Evolutionary conservation across 2,329 filamentous ascomycete species (phyloP), one percentile per base, ranked within the genome.

Genomic region (Calonectria ilicicola): DNA sequence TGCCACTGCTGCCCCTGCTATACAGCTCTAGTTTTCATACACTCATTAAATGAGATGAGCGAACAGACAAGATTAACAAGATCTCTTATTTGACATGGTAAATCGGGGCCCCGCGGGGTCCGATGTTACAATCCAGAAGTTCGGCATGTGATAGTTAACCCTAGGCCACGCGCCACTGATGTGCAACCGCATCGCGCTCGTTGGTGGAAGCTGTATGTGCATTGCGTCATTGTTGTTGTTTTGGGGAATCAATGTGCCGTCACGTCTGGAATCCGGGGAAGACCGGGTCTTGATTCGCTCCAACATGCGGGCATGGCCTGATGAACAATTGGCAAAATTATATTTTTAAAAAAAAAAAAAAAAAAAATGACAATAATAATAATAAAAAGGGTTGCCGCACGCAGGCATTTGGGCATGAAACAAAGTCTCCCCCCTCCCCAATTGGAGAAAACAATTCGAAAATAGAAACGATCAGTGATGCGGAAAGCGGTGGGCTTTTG

Each of bases 261-360:
- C 10, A 29, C 23, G 47, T 58, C 67, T 65, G 26, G 23, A 47
- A 65, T 65, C 70, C 60, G 70, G 70, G 69, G 65, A 69, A 65
- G 65, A 7, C 23, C 69, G 65, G 65, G 65, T 14, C n/a, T 3
- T 65, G 19, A 51, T 44, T 62, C 29, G 60, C 19, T 46, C 47
- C 51, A 60, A 12, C 3, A 32, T 19, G 32, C 27, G 32, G 21
- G 29, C 23, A 23, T 64, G 69, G 38, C 14, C 53, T 67, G 56
- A 56, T 46, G 64, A 53, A n/a, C 21, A 65, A 60, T 27, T 53
- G 23, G 29, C 29, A 27, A 23, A 29, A 38, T 46, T 7, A n/a
- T n/a, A n/a, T n/a, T n/a, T n/a, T n/a, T n/a, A n/a, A n/a, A n/a
- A n/a, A n/a, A n/a, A n/a, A n/a, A n/a, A n/a, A n/a, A n/a, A n/a